Base-by-base conservation (phyloP, 2,329 filamentous ascomycete genomes). In the Parastagonospora nodorum region DNA sequence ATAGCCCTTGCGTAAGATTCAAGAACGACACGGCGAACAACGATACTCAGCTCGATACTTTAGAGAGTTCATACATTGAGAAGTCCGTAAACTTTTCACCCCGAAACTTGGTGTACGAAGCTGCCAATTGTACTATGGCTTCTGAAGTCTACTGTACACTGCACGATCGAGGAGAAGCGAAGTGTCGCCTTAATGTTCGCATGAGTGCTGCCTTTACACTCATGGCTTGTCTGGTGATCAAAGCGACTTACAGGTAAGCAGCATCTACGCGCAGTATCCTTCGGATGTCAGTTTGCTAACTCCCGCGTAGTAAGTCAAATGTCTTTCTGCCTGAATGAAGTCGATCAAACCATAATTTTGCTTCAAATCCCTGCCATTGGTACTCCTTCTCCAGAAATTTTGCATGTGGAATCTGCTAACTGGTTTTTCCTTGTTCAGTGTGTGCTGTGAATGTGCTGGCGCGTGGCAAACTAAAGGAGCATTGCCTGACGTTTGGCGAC, bases 401-500 rank as follows among this genome's bases (percentile, higher is more conserved):
- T 24, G 19, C 14, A 35, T 35, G 12, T 3, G 14, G 3, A 8
- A 8, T n/a, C 9, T 37, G 35, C 35, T 37, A 11, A 37, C 12
- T 37, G 15, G 35, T n/a, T 37, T 37, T 4, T 16, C 8, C 12
- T 8, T 37, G 15, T 14, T n/a, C 16, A 37, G 35, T 72, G 67
- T 41, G 66, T n/a, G 48, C 42, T 4, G 58, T 66, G 31, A 69
- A 69, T 45, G 12, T 67, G 2, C 12, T 51, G 2, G 56, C 57
- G 11, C 54, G 65, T 19, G 61, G 61, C 16, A 63, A 69, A 36
- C 29, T 62, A 15, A 70, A 68, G 53, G 48, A 54, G n/a, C 64
- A 69, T 15, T 63, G 60, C 16, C 43, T 72, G 33, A 71, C 65
- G 3, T 68, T 67, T 55, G 64, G 68, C 19, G 67, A 71, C 43